Base-by-base conservation (phyloP, 805 yeast genomes). In the Saturnispora ahearnii region DNA sequence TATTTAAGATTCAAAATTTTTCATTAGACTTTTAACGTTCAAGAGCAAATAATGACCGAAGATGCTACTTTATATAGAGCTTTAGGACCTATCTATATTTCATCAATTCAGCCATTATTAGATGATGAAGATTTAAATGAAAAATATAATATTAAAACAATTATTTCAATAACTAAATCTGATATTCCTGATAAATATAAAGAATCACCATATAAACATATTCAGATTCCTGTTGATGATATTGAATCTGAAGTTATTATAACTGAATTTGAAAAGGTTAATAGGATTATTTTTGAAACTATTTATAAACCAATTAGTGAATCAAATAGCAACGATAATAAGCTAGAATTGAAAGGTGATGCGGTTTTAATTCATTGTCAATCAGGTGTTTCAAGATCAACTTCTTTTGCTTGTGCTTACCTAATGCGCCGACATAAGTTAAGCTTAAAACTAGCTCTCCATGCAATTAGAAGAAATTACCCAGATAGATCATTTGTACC, bases 11-110 rank as follows among this genome's bases (percentile, higher is more conserved):
- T 31, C 13, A 38, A 38, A 22, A 24, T 13, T 38, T 38, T 38
- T 38, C 42, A 22, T 12, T 34, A 6, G 12, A 34, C 11, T 34
- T 2, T 24, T 11, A 12, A 7, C 5, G 8, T 24, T 22, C 10
- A 29, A 24, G 12, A 13, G n/a, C 28, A 24, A 21, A 31, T 21
- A 18, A 38, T 45, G 49, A 37, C 48, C 6, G 57, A 54, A 48
- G 57, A 54, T 40, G 51, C 45, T 43, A 44, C 30, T 44, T 31
- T 53, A 36, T 72, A 77, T 49, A 72, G 95, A 59, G 74, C 89
- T n/a, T 65, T 87, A n/a, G 95, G 95, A 26, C 82, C 82, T 8
- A 74, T 91, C 2, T 86, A 81, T 65, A 65, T 91, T 13, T 89
- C 96, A 4, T 79, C 93, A 0, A 69, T 83, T 21, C 78, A 76